Conservation (phyloP, 1,139 yeast species). For the Lodderomyces metapsilosis region DNA sequence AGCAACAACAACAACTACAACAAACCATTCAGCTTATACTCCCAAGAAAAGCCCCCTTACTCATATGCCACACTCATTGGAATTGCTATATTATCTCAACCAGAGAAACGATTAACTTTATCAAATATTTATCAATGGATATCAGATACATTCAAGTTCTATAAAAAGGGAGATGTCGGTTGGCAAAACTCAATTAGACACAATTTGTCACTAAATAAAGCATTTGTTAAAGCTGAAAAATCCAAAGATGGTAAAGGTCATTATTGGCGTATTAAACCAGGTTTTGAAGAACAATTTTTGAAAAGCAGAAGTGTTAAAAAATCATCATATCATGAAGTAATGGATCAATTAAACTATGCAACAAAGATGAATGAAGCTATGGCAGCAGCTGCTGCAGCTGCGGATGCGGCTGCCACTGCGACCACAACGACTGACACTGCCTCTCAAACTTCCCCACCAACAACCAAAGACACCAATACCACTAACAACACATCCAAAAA, state of each 20-base stretch:
- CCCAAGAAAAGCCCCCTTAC: slow-evolving; percentile 79
- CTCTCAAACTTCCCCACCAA: background rate
- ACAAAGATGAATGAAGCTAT: slow-evolving; percentile 13
- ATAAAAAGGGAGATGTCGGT: slow-evolving; percentile 83
- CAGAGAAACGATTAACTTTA: slow-evolving; percentile 73
- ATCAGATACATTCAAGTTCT: slow-evolving; percentile 79
- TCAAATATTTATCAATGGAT: slow-evolving; percentile 95
- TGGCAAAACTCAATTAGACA: slow-evolving; percentile 94
- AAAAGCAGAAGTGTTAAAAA: slow-evolving; percentile 56
- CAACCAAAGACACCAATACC: slow-evolving; percentile 12
- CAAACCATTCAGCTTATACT: slow-evolving; percentile 33
- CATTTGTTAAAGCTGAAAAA: slow-evolving; percentile 85
- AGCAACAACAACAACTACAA: background rate
- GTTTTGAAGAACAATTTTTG: slow-evolving; percentile 78
- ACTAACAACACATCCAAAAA: background rate
- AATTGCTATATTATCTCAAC: slow-evolving; percentile 87
- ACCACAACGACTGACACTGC: slow-evolving; percentile 7
- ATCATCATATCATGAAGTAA: slow-evolving; percentile 44
- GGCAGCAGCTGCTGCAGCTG: slow-evolving; percentile 10
- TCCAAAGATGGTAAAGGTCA: slow-evolving; percentile 97
- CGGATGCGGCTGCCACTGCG: slow-evolving; percentile 2
- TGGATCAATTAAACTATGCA: slow-evolving; percentile 38
- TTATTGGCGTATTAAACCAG: slow-evolving; percentile 88
- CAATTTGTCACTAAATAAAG: slow-evolving; percentile 79
- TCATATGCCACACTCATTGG: slow-evolving; percentile 94